phyloP scores from a whole-genome alignment of 305 asterid genomes.

The Solanum hybrid region DNA sequence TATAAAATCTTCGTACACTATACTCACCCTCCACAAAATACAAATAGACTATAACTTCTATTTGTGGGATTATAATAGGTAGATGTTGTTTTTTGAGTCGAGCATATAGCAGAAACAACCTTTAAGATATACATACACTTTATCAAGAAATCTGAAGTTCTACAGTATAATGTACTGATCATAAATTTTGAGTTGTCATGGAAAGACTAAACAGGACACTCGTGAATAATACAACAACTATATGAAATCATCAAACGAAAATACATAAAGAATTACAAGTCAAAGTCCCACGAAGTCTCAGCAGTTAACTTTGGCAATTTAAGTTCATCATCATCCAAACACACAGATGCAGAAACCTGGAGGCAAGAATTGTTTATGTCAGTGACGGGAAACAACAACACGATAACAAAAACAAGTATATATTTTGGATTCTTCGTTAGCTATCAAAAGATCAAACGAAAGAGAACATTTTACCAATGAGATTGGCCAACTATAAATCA shows the following conservation, averaged over 20 bases:
- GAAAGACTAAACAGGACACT: not conserved
- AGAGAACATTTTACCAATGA: not conserved
- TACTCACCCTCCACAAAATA: too few relatives aligned
- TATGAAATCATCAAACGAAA: not conserved
- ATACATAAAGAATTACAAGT: constrained; percentile 32
- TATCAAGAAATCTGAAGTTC: not conserved
- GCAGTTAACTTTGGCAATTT: constrained; percentile 61
- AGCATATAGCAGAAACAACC: not conserved
- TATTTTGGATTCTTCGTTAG: not conserved
- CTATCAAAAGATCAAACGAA: not conserved
- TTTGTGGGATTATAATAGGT: not conserved
- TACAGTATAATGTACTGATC: not conserved
- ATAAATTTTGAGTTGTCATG: not conserved
- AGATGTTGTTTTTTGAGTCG: not conserved
- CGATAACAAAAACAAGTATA: not conserved
- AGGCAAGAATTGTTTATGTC: not conserved
- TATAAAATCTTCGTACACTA: not conserved
- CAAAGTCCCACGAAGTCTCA: constrained; percentile 70
- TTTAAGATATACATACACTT: not conserved
- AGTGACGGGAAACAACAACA: not conserved
- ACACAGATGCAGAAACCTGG: constrained; percentile 63
- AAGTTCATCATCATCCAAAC: constrained; percentile 46
- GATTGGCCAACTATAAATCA: not conserved
- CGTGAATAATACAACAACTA: not conserved
- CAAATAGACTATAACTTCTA: too few relatives aligned